Base-by-base conservation (phyloP, 1,284 basidiomycete genomes). In the Trametes sp. region DNA sequence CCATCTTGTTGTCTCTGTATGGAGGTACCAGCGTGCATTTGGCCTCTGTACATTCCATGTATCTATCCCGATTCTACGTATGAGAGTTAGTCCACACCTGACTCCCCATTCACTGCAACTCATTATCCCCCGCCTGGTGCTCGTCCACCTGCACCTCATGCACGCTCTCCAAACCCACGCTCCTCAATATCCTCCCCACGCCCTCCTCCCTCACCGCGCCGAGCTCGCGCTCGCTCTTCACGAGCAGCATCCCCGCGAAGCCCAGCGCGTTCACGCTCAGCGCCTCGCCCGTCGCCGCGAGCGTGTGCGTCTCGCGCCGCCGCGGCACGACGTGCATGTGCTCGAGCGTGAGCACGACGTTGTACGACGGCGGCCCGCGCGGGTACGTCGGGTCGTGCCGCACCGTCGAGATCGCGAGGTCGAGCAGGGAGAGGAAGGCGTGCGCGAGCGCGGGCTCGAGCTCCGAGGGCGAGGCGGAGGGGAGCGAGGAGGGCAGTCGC, bases 261-360 rank as follows among this genome's bases (percentile, higher is more conserved):
- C 92, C 95, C 38, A 95, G 82, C 51, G 94, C 84, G 74, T 96
- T 96, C 36, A 96, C 81, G 68, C 86, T 86, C 46, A 96, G 74
- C 62, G 75, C 66, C 38, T 86, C 83, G 19, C 84, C 84, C 6
- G 83, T 84, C 60, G 79, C 80, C 56, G 75, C 61, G 10, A 90
- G 75, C 16, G 73, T 77, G 73, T 88, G 81, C 19, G 75, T 76
- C 71, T 92, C 90, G 48, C 78, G 75, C 56, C 81, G 82, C 46
- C 94, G 86, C 24, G 94, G 94, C 70, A 96, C 87, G 59, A 96
- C 64, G 75, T 96, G 88, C 66, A 96, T 81, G 75, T 96, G 94
- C 66, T 93, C 87, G 56, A 90, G 79, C 5, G 94, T 95, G 68
- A 96, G 81, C 60, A 96, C 77, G 66, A 93, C 84, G 72, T 96